These are phyloP conservation scores for Boletus pseudopeckii DNA, from an alignment of 768 basidiomycete genomes.

Conservation along the genomic window DNA sequence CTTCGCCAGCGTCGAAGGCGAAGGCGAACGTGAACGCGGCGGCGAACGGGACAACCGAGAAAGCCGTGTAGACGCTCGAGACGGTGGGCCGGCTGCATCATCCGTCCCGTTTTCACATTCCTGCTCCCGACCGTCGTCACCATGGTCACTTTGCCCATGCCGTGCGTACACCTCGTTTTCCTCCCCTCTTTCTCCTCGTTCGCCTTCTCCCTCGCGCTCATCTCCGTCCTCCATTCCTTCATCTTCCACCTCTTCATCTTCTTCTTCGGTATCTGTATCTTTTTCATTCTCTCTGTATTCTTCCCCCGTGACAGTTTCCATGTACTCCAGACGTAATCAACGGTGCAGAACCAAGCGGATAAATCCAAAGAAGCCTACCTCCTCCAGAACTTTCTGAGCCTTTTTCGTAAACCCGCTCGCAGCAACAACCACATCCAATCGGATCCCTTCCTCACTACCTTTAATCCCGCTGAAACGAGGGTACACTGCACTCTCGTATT, in stretches of 20 bases:
- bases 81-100: too few relatives aligned
- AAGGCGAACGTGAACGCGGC: slow-evolving; percentile 47
- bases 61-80: slow-evolving; percentile 30
- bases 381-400: slow-evolving; percentile 78
- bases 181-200: slow-evolving; percentile 33
- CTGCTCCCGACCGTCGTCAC: too few relatives aligned
- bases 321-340: slow-evolving; percentile 50
- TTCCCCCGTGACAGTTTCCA: slow-evolving; percentile 50
- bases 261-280: slow-evolving; percentile 32
- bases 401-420: slow-evolving; percentile 91
- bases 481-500: slow-evolving; percentile 87
- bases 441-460: slow-evolving; percentile 45
- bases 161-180: too few relatives aligned
- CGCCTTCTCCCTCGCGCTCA: slow-evolving; percentile 38
- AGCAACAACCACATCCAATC: slow-evolving; percentile 85
- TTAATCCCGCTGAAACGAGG: slow-evolving; percentile 66
- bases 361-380: slow-evolving; percentile 50
- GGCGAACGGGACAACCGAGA: slow-evolving; percentile 52
- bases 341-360: slow-evolving; percentile 16
- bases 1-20: slow-evolving; percentile 41
- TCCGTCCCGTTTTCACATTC: too few relatives aligned
- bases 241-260: slow-evolving; percentile 38
- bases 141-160: too few relatives aligned
- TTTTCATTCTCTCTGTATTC: slow-evolving; percentile 30
- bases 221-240: slow-evolving; percentile 31